Percentiles rank a stretch among this genome's conserved stretches.
phyloP scores from a whole-genome alignment of 257 asterid genomes.

The Forsythia viridissima region DNA sequence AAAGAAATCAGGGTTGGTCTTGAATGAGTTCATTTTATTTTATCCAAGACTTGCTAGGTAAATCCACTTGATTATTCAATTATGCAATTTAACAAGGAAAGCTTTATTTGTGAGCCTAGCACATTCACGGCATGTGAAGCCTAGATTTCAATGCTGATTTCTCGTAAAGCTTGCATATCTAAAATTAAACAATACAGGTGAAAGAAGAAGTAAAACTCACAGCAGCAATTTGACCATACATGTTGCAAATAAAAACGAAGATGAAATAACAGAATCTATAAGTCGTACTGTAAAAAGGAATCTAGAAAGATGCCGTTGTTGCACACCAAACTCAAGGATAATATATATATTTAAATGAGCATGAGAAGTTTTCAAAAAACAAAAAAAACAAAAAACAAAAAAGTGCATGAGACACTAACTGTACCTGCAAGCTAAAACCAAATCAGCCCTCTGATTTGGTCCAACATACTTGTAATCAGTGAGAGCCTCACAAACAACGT shows the following conservation, averaged over 20 bases:
- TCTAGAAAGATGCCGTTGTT: background rate
- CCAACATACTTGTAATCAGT: constrained; percentile 92
- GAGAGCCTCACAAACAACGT: constrained; percentile 84
- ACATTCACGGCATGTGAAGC: background rate
- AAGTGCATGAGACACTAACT: constrained; percentile 10
- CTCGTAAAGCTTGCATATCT: background rate
- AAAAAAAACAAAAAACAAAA: too few species aligned
- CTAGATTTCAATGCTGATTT: background rate
- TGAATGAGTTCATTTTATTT: background rate
- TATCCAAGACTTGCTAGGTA: background rate
- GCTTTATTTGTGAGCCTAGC: background rate
- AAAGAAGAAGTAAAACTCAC: background rate
- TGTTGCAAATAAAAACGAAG: background rate
- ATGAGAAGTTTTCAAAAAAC: background rate
- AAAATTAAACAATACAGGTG: background rate
- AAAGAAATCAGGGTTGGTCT: background rate
- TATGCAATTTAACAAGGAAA: background rate
- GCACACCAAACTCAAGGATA: background rate
- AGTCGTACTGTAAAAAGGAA: background rate
- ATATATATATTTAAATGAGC: background rate
- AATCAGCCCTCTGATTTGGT: constrained; percentile 91
- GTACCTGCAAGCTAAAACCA: constrained; percentile 93
- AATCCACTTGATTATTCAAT: background rate
- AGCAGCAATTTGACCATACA: constrained; percentile 6
- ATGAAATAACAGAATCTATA: constrained; percentile 1